Base-by-base conservation (phyloP, 2,329 filamentous ascomycete genomes). In the Claviceps maximensis region DNA sequence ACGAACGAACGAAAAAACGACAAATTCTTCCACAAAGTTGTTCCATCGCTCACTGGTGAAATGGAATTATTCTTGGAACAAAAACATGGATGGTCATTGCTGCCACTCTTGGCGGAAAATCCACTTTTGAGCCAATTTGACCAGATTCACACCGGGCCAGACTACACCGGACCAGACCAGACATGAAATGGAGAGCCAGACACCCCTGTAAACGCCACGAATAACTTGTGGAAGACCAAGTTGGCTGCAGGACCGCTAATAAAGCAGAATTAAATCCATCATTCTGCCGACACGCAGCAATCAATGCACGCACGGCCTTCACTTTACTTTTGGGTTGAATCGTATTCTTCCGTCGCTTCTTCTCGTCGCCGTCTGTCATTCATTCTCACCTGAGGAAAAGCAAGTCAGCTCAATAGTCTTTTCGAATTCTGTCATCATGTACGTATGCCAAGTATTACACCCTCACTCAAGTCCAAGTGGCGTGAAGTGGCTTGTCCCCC, bases 201-300 rank as follows among this genome's bases (percentile, higher is more conserved):
- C 19, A 54, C 29, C 45, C 53, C 45, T 47, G 49, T 38, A 36
- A 51, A 49, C 44, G 53, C 53, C 49, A 54, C 49, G 31, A 44
- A 38, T n/a, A 54, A 49, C 53, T 31, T 45, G 38, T 54, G 53
- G 53, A 2, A 54, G 53, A 29, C 55, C 51, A 38, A 59, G 23
- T 45, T 55, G 58, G 4, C 23, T 17, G 45, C 19, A 27, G 33
- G 36, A 29, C 47, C 47, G 29, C 46, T 27, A 29, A n/a, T 46
- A 33, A 33, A 19, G 40, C 21, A 13, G 21, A 52, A 23, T 40
- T n/a, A n/a, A n/a, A n/a, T n/a, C n/a, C n/a, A n/a, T 42, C 25
- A 15, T 19, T 47, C 25, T 54, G 33, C 47, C 25, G 38, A 45
- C 19, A 41, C 21, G 36, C 33, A 13, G 4, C 27, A 12, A 47